These are phyloP conservation scores for Globisporangium spiculum DNA, from an alignment of 352 stramenopile genomes.

Conservation along the genomic window DNA sequence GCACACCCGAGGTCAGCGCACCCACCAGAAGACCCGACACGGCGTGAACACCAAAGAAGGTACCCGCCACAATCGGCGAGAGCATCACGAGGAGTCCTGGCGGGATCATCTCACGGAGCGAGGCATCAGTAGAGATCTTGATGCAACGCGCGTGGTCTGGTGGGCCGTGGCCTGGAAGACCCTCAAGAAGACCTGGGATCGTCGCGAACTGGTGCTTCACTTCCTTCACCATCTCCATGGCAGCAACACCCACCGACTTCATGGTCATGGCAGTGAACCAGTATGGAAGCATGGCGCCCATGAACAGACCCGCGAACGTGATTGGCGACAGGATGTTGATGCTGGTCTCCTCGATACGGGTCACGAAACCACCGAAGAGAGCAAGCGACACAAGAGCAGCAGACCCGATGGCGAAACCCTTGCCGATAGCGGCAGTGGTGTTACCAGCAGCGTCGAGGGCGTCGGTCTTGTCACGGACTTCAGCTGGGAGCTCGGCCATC, in stretches of 20 bases:
- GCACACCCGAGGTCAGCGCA: slow-evolving; percentile 94
- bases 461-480: slow-evolving; percentile 99
- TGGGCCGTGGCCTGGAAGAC: slow-evolving; percentile 82
- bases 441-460: slow-evolving; percentile 99
- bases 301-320: slow-evolving; percentile 98
- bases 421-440: slow-evolving; percentile 99
- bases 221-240: slow-evolving; percentile 99
- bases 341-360: slow-evolving; percentile 91
- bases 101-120: slow-evolving; percentile 98
- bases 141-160: slow-evolving; percentile 94
- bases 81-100: slow-evolving; percentile 98
- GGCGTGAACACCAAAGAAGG: slow-evolving; percentile 97
- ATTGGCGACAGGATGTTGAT: slow-evolving; percentile 98
- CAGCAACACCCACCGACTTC: slow-evolving; percentile 98
- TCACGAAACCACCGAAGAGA: slow-evolving; percentile 98
- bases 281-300: slow-evolving; percentile 99
- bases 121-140: slow-evolving; percentile 98
- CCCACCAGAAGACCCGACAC: slow-evolving; percentile 97
- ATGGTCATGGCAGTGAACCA: slow-evolving; percentile 99
- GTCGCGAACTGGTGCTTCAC: slow-evolving; percentile 99
- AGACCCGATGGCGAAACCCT: slow-evolving; percentile 99
- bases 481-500: slow-evolving; percentile 96
- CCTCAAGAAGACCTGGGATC: slow-evolving; percentile 97
- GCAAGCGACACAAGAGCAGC: slow-evolving; percentile 98
- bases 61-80: slow-evolving; percentile 96